A percentile compares a stretch with the other conserved stretches of the same genome.
Evolutionary conservation across 2,329 filamentous ascomycete species (phyloP).

Genomic region (Fusarium longipes): DNA sequence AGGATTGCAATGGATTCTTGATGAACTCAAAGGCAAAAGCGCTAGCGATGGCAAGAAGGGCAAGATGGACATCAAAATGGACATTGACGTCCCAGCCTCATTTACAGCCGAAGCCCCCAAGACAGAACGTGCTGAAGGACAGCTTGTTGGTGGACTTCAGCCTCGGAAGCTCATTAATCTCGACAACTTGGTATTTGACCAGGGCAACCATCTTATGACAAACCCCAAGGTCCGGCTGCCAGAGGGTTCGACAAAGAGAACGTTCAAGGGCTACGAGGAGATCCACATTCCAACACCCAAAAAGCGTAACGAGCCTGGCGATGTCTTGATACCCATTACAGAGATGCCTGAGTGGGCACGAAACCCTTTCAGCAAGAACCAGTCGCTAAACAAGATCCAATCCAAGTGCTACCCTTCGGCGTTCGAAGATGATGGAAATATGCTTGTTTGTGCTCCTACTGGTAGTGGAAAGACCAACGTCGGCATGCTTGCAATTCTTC

Average conservation of each 20-base stretch:
- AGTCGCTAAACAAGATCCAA: slow-evolving; percentile 93
- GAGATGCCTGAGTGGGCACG: slow-evolving; percentile 95
- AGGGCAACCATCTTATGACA: slow-evolving; percentile 99
- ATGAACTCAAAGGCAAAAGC: slow-evolving; percentile 84
- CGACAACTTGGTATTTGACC: slow-evolving; percentile 95
- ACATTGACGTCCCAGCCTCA: slow-evolving; percentile 79
- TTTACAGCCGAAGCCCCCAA: slow-evolving; percentile 63
- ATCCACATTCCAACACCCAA: slow-evolving; percentile 97
- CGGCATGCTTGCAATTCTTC: slow-evolving; percentile 94
- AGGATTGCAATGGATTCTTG: slow-evolving; percentile 85
- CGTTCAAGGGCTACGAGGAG: slow-evolving; percentile 98
- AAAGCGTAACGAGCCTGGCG: slow-evolving; percentile 82
- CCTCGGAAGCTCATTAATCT: slow-evolving; percentile 91
- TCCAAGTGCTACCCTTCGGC: slow-evolving; percentile 92
- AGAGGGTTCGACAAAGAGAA: slow-evolving; percentile 92
- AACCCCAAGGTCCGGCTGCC: slow-evolving; percentile 95
- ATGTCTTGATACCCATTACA: slow-evolving; percentile 83
- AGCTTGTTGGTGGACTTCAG: slow-evolving; percentile 83
- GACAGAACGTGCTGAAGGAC: slow-evolving; percentile 71
- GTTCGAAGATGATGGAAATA: slow-evolving; percentile 94
- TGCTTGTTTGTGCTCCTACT: slow-evolving; percentile 97
- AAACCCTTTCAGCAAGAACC: slow-evolving; percentile 84
- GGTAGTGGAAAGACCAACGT: slow-evolving; percentile 99
- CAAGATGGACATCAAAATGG: slow-evolving; percentile 93
- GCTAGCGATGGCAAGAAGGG: slow-evolving; percentile 68